phyloP scores from a whole-genome alignment of 192 early-diverging fungal genomes.

The Lobosporangium transversale region DNA sequence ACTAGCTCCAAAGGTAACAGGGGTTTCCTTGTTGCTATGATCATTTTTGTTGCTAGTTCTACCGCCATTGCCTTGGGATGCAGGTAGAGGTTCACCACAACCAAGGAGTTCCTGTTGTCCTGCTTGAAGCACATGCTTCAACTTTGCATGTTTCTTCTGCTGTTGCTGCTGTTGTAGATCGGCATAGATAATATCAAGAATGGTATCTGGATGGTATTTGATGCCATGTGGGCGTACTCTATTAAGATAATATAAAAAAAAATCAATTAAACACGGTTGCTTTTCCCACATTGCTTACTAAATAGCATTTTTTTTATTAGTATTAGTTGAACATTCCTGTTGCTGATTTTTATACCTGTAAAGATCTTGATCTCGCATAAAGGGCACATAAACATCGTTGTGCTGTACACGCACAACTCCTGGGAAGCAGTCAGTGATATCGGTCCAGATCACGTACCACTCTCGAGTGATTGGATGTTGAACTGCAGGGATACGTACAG shows the following conservation, averaged over 20 bases:
- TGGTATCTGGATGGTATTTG: conserved; percentile 8
- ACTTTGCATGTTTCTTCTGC: background rate
- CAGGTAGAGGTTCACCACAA: no score
- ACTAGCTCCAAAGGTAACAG: no score
- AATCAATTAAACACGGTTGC: background rate
- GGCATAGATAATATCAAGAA: conserved; percentile 16
- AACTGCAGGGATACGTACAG: conserved; percentile 8
- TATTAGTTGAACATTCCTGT: background rate
- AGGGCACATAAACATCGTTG: conserved; percentile 18
- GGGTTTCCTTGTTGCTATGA: no score
- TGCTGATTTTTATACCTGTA: conserved; percentile 17
- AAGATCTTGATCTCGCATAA: conserved; percentile 14
- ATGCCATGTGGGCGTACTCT: conserved; percentile 14
- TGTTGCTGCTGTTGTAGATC: background rate
- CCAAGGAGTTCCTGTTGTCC: no score
- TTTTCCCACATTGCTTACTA: no score
- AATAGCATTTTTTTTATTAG: no score
- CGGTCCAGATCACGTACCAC: conserved; percentile 32
- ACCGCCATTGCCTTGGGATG: no score
- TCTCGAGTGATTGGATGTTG: conserved; percentile 18
- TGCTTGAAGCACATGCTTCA: no score
- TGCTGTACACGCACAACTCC: conserved; percentile 20
- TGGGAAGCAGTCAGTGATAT: conserved; percentile 36
- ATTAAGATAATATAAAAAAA: background rate
- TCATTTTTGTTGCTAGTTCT: no score